Evolutionary conservation across 2,329 filamentous ascomycete species (phyloP).

Genomic region (Cladophialophora yegresii): DNA sequence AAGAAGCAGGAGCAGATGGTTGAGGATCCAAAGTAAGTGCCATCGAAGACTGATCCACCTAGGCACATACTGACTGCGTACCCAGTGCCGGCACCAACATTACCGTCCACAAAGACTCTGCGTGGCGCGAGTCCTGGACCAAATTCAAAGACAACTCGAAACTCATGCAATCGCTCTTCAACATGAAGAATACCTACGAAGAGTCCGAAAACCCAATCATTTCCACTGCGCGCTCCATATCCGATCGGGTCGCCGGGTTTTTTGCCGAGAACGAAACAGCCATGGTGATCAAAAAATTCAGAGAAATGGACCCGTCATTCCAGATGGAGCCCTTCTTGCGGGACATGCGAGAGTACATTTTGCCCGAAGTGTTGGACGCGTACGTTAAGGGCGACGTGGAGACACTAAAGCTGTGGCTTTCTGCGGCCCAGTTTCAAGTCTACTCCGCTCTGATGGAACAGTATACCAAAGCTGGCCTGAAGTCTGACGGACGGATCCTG

Average conservation of each 20-base stretch:
- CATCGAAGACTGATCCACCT: neutral
- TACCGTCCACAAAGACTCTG: constrained; percentile 93
- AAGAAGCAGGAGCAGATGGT: constrained; percentile 63
- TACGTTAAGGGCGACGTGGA: constrained; percentile 96
- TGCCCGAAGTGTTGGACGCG: constrained; percentile 94
- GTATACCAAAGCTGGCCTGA: constrained; percentile 88
- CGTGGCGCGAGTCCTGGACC: constrained; percentile 98
- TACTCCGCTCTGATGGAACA: constrained; percentile 97
- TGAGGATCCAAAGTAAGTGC: constrained; percentile 82
- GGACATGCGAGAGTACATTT: constrained; percentile 95
- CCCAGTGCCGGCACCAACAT: constrained; percentile 86
- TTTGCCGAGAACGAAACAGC: constrained; percentile 99
- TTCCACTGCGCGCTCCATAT: constrained; percentile 88
- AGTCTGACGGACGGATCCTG: constrained; percentile 90
- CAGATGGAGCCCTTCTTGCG: constrained; percentile 92
- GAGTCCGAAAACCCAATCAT: constrained; percentile 97
- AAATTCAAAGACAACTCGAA: constrained; percentile 90
- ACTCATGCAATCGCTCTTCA: constrained; percentile 84
- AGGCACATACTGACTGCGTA: neutral
- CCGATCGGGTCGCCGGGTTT: constrained; percentile 88
- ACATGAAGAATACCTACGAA: constrained; percentile 81
- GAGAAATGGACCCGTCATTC: constrained; percentile 91
- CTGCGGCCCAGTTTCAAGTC: constrained; percentile 91
- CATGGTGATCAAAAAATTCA: constrained; percentile 96
- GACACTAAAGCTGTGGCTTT: constrained; percentile 91